These are phyloP conservation scores for Pholiota conissans DNA, from an alignment of 768 basidiomycete species.

Conservation along the genomic window DNA sequence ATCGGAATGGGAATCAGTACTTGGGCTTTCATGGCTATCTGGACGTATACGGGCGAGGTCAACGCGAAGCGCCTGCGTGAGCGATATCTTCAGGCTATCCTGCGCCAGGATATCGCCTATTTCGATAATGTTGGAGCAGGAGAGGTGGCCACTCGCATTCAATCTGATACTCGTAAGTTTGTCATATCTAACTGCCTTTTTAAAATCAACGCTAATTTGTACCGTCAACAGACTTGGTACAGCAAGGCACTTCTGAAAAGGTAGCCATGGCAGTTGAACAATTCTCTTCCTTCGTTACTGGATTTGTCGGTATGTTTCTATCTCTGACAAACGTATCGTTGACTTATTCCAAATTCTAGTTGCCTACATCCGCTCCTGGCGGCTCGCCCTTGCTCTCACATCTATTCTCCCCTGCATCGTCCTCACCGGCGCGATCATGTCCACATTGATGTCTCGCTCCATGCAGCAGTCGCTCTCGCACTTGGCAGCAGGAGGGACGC, in stretches of 20 bases:
- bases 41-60: slow-evolving; percentile 77
- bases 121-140: slow-evolving; percentile 93
- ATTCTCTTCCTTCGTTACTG: slow-evolving; percentile 69
- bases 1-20: slow-evolving; percentile 76
- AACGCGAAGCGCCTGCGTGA: slow-evolving; percentile 86
- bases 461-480: slow-evolving; percentile 74
- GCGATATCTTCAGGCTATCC: slow-evolving; percentile 72
- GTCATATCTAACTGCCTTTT: no score
- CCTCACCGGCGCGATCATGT: slow-evolving; percentile 72
- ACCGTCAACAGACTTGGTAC: slow-evolving; percentile 65
- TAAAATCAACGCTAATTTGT: background rate
- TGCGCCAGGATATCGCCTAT: slow-evolving; percentile 86
- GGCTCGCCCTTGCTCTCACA: slow-evolving; percentile 79
- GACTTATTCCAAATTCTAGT: slow-evolving; percentile 22
- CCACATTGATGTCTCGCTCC: slow-evolving; percentile 59
- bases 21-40: slow-evolving; percentile 67
- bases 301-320: slow-evolving; percentile 50
- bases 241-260: slow-evolving; percentile 91
- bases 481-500: slow-evolving; percentile 76
- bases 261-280: slow-evolving; percentile 70
- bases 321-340: background rate
- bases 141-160: slow-evolving; percentile 91
- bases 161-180: slow-evolving; percentile 81
- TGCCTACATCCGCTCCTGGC: slow-evolving; percentile 70
- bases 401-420: slow-evolving; percentile 84